Base-by-base conservation (phyloP, 768 basidiomycete species). In the Podaxis mareebaensis region DNA sequence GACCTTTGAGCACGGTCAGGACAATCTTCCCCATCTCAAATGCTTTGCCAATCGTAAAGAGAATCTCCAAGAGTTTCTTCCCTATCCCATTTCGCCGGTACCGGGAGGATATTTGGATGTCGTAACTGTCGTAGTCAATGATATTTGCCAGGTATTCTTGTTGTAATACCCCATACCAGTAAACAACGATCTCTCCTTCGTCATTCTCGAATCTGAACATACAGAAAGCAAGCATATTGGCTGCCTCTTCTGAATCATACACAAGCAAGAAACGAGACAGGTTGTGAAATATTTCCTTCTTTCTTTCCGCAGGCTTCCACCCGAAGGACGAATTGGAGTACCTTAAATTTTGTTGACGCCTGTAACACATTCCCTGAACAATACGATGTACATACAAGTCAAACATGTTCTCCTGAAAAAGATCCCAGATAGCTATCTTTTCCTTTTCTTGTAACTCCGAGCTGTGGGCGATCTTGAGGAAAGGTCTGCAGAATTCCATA, bases 151-250 rank as follows among this genome's bases (percentile, higher is more conserved):
- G 28, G 38, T 22, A 44, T 63, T 36, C 44, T 30, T 46, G 40
- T 42, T 46, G 33, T 20, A 48, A 42, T 22, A 51, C 20, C 46
- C 67, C 72, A 28, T 67, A 92, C 92, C 91, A 93, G 70, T 94
- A 95, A 3, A 92, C 55, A 3, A 91, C 73, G 61, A 85, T 74
- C 64, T 85, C 79, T 4, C 76, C 77, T 8, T 84, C 79, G 66
- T 94, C 93, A 30, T 76, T 70, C 60, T 93, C 92, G 64, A 94
- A 94, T 1, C 92, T 85, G 71, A 93, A 93, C 75, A 85, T 85
- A 15, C 79, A 67, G 64, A 78, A 85, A 1, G 79, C 83, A 33
- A 76, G 65, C 26, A 81, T 42, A 12, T 64, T 51, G 3, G 28
- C 42, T 39, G 40, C 54, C 10, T 60, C 53, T 6, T 46, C 36